Evolutionary conservation across 2,329 filamentous ascomycete species (phyloP).

Genomic region (Aquanectria penicillioides): DNA sequence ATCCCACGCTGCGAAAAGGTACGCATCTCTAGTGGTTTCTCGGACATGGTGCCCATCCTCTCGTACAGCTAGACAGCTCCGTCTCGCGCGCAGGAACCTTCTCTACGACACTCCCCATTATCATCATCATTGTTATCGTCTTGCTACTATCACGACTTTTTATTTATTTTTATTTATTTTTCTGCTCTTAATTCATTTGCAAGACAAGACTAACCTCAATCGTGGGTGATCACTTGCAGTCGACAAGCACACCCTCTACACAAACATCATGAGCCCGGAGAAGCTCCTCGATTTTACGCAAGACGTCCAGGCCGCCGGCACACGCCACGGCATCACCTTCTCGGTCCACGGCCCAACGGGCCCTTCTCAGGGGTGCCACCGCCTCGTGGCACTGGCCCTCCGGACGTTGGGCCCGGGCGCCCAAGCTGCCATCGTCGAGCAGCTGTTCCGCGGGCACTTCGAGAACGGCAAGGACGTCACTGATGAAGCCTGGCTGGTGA

Average conservation of each 20-base stretch:
- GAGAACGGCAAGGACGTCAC: conserved; percentile 54
- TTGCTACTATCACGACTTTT: too few relatives aligned
- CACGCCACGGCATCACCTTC: conserved; percentile 52
- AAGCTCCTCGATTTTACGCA: conserved; percentile 41
- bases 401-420: conserved; percentile 40
- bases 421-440: conserved; percentile 53
- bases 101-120: too few relatives aligned
- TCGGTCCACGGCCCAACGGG: conserved; percentile 55
- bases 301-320: conserved; percentile 46
- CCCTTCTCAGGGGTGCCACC: conserved; percentile 57
- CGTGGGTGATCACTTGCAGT: conserved; percentile 28
- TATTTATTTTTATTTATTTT: too few relatives aligned
- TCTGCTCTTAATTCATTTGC: not conserved
- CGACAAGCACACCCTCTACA: conserved; percentile 51
- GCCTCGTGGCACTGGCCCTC: conserved; percentile 56
- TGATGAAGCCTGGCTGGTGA: conserved; percentile 50
- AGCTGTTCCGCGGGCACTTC: conserved; percentile 56
- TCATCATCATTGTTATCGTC: too few relatives aligned
- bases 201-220: not conserved
- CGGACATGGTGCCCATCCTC: not conserved
- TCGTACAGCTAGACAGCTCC: too few relatives aligned
- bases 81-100: too few relatives aligned
- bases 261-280: conserved; percentile 40
- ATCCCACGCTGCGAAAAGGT: conserved; percentile 47
- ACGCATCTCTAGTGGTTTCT: not conserved